Evolutionary conservation across 306 rosid species (phyloP), one percentile per base, ranked within the genome.

Genomic region (Cucurbita pepo): DNA sequence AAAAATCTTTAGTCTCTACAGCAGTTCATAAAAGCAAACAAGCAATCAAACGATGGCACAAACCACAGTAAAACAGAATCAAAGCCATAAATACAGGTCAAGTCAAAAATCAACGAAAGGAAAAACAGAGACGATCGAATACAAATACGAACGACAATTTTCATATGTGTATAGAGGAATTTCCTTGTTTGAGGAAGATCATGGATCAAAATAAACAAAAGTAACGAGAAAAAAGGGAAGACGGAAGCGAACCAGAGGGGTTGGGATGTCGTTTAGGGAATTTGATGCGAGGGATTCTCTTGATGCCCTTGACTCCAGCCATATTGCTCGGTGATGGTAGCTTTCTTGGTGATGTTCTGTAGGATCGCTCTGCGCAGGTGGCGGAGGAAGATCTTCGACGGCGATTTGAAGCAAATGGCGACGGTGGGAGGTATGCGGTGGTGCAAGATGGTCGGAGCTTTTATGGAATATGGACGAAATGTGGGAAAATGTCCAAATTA

Each of bases 231-330:
- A 43, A 22, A 64, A 48, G 3, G 50, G 18, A 11, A 48, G 30
- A 5, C 15, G 75, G 75, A 48, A 2, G 41, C 75, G 58, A 18
- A 81, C 76, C 96, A 57, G 89, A 65, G 19, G 86, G 59, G 7
- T 77, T 85, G 37, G 81, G 78, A 78, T 57, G 85, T 19, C 96
- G 77, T 38, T 79, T 84, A 3, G 96, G 96, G 79, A 89, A 89
- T 61, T 89, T 87, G 83, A 89, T 89, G 78, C 92, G 96, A 76
- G 96, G 96, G 65, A 87, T 78, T 82, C 90, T 78, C 76, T 81
- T 87, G 79, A 87, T 56, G 25, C 82, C 86, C 36, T 89, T 91
- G 63, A 76, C 77, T 56, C 76, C 90, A 79, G 83, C 88, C 95
- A 89, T 83, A 58, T 16, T 15, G 71, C 8, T 62, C 47, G 7